Evolutionary conservation across 2,329 filamentous ascomycete species (phyloP), one percentile per base, ranked within the genome.

Genomic region (Penicillium sp.): DNA sequence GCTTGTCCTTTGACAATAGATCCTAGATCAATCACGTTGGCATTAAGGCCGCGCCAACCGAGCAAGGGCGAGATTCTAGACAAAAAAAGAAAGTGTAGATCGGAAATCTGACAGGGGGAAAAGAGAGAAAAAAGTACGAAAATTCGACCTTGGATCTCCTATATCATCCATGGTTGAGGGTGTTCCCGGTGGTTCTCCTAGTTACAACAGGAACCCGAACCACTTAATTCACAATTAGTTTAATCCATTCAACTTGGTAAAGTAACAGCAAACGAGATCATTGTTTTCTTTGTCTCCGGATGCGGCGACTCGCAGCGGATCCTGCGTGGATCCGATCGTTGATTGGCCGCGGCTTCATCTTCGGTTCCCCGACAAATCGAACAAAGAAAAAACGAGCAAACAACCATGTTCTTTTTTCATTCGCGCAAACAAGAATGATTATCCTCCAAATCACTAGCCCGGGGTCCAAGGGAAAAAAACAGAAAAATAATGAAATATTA

Each of bases 251-350:
- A 18, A 15, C 6, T 35, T 35, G 33, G 33, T 4, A 49, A 49
- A 35, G 31, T 35, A 37, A 40, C 46, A 64, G 57, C 64, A 61
- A 67, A 66, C 61, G 59, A 59, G 54, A 59, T 63, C 57, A 66
- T 66, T 66, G 62, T 65, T 65, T 60, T 65, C 62, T 65, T 65
- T 65, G 60, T 63, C 50, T 56, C 61, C 63, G 63, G 55, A 61
- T 61, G 60, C 63, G 63, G 63, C 60, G 60, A 65, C 49, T 45
- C 48, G 61, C 57, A 54, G 51, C 37, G 23, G 9, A 23, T 2
- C 37, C 51, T 23, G 25, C 25, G 18, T 18, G 23, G 37, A 44
- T 6, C 6, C 18, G 22, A 11, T 8, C 23, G 15, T 2, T 52
- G 40, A 61, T 59, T 57, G 54, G 59, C 22, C 41, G 46, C 42